A percentile compares a stretch with the other conserved stretches of the same genome.
phyloP scores from a whole-genome alignment of 2,329 filamentous ascomycete species.

The Magnaporthiopsis rhizophila region DNA sequence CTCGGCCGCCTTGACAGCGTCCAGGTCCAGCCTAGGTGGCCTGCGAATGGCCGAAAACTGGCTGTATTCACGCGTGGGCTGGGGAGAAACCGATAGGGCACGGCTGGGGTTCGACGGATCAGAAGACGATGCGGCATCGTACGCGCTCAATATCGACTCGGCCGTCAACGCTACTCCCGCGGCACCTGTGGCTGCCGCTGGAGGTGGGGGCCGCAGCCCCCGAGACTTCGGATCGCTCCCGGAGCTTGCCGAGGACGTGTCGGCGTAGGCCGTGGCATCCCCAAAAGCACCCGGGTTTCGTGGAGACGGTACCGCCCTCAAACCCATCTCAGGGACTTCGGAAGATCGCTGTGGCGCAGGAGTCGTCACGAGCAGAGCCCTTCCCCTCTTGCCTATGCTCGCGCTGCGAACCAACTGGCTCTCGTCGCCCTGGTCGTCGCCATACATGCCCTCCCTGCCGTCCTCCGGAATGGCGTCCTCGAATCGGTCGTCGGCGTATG shows the following conservation, averaged over 20 bases:
- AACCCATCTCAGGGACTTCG: slow-evolving; percentile 9
- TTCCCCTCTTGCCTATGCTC: slow-evolving; percentile 53
- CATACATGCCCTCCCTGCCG: slow-evolving; percentile 29
- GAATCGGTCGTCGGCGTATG: slow-evolving; percentile 40
- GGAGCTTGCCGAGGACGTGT: slow-evolving; percentile 38
- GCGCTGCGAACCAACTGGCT: slow-evolving; percentile 51
- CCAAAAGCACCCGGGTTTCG: slow-evolving; percentile 30
- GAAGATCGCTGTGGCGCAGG: slow-evolving; percentile 6
- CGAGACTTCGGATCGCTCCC: slow-evolving; percentile 26
- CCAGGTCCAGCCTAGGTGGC: slow-evolving; percentile 73
- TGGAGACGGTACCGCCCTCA: slow-evolving; percentile 28
- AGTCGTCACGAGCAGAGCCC: slow-evolving; percentile 46
- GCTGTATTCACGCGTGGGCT: slow-evolving; percentile 27
- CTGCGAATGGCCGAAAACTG: slow-evolving; percentile 47
- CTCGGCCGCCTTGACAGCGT: slow-evolving; percentile 73
- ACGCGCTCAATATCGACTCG: slow-evolving; percentile 41
- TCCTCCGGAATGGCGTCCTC: slow-evolving; percentile 42
- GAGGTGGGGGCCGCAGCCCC: slow-evolving; percentile 10
- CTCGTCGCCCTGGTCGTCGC: slow-evolving; percentile 44
- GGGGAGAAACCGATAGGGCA: slow-evolving; percentile 15
- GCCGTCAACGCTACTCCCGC: slow-evolving; percentile 27
- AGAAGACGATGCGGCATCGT: slow-evolving; percentile 38
- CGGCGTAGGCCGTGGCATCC: slow-evolving; percentile 37
- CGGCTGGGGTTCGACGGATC: slow-evolving; percentile 27
- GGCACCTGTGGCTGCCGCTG: slow-evolving; percentile 1